phyloP scores from a whole-genome alignment of 1,139 yeast genomes.

The Meyerozyma sp. region DNA sequence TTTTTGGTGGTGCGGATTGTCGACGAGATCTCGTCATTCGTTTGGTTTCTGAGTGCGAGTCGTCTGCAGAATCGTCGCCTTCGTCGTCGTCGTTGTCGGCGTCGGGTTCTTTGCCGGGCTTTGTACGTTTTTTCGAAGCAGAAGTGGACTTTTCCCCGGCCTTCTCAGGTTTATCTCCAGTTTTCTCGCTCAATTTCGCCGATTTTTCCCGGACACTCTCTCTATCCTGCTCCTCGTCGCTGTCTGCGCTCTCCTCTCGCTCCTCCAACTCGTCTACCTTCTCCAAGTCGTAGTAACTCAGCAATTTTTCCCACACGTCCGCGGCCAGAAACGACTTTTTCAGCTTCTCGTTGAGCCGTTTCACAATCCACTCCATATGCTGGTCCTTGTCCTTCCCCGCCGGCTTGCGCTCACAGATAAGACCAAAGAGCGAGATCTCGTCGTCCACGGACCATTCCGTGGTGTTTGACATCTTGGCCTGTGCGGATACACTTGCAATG shows the following conservation, averaged over 20 bases:
- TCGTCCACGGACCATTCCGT: conserved; percentile 55
- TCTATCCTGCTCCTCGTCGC: conserved; percentile 1
- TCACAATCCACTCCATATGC: conserved; percentile 52
- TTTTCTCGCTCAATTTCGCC: conserved; percentile 3
- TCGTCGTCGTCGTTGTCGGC: conserved; percentile 2
- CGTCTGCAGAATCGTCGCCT: conserved; percentile 1
- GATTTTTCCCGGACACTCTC: not conserved
- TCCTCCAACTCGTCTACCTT: conserved; percentile 52
- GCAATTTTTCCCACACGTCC: conserved; percentile 58
- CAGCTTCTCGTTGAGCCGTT: conserved; percentile 39
- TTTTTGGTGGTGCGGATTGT: conserved; percentile 14
- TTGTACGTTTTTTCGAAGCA: conserved; percentile 1
- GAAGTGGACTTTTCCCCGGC: conserved; percentile 3
- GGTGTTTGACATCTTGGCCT: not conserved
- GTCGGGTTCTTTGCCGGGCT: conserved; percentile 4
- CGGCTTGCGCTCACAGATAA: conserved; percentile 69
- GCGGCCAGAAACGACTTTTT: conserved; percentile 28
- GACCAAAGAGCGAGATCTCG: conserved; percentile 60
- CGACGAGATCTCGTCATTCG: conserved; percentile 6
- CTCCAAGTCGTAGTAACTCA: conserved; percentile 47
- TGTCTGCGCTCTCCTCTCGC: conserved; percentile 5
- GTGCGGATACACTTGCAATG: too few species aligned
- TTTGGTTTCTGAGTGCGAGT: conserved; percentile 1
- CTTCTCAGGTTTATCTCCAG: not conserved
- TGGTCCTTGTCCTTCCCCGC: conserved; percentile 54